Conservation (phyloP, 495 filamentous ascomycete species). For the Tuber melanosporum region DNA sequence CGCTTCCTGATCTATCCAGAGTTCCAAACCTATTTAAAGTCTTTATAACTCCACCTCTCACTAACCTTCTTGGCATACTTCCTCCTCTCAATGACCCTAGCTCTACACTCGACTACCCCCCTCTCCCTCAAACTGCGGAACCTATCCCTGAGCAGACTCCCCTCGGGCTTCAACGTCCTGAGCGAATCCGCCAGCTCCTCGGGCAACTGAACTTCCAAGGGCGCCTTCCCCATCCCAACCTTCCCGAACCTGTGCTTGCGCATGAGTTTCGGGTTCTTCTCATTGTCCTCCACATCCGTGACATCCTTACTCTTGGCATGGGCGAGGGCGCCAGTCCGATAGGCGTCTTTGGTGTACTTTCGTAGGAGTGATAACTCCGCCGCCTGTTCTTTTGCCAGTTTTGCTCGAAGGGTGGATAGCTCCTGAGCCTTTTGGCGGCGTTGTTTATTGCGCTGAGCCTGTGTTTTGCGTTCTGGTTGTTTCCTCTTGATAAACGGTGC, state of each 20-base stretch:
- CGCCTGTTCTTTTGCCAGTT: constrained; percentile 61
- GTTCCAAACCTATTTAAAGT: constrained; percentile 57
- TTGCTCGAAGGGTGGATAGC: constrained; percentile 61
- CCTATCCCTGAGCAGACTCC: constrained; percentile 82
- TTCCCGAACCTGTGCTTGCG: constrained; percentile 73
- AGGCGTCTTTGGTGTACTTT: constrained; percentile 58
- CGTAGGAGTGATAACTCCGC: constrained; percentile 60
- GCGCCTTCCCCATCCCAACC: constrained; percentile 58
- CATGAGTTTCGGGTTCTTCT: constrained; percentile 54
- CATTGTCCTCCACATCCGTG: constrained; percentile 52
- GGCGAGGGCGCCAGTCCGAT: constrained; percentile 33
- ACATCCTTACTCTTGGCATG: constrained; percentile 44
- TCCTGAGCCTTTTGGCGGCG: constrained; percentile 83
- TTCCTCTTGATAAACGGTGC: constrained; percentile 77
- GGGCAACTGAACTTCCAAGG: constrained; percentile 79
- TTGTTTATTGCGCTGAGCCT: constrained; percentile 74
- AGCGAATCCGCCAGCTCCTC: constrained; percentile 92
- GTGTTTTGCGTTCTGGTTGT: constrained; percentile 69
- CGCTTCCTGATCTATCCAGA: neutral
- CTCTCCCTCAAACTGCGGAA: constrained; percentile 81
- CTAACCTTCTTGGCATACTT: constrained; percentile 70
- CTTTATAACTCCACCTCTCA: constrained; percentile 96
- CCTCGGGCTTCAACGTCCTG: constrained; percentile 82
- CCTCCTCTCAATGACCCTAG: constrained; percentile 67
- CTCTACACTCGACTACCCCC: constrained; percentile 79